Base-by-base conservation (phyloP, 2,329 filamentous ascomycete genomes). In the Colletotrichum orchidophilum region DNA sequence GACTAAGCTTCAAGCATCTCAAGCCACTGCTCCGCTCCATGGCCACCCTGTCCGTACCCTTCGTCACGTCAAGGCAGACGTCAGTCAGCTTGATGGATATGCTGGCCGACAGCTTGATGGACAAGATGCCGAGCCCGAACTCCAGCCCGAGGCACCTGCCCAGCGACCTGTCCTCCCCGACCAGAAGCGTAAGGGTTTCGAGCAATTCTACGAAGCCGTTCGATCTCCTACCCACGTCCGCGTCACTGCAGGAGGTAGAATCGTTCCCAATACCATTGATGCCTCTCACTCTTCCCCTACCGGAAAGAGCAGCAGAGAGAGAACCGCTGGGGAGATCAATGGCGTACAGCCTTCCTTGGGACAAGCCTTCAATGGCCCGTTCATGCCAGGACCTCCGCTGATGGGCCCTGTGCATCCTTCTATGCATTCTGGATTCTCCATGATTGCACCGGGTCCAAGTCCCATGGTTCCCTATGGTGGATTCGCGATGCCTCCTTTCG, bases 201-300 rank as follows among this genome's bases (percentile, higher is more conserved):
- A 91, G 77, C 85, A 87, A 63, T 92, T 92, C 77, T 92, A 90
- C 81, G 90, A 90, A 77, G 89, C 90, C 12, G 90, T 92, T n/a
- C 86, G 89, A 5, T 92, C 90, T 39, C 90, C 90, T 8, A 90
- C 89, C 15, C 89, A 92, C 78, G 87, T 92, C 73, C 87, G 90
- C 18, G 90, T 92, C 60, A 92, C 90, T 24, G 90, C 90, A 70
- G 90, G 90, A 69, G 90, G 90, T 52, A 85, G 89, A 46, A 92
- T 92, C 75, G 90, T 92, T 1, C 90, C 90, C 59, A 92, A 92
- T 75, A 91, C 86, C 39, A 85, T 89, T 53, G 85, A 82, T 13
- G 82, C 85, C 2, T 81, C 82, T 5, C 64, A 71, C 53, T 63
- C 55, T n/a, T 90, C 88, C 9, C 87, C 87, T 3, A 86, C 85